Conservation (phyloP, 1,284 basidiomycete species). For the Sphagnurus paluster region DNA sequence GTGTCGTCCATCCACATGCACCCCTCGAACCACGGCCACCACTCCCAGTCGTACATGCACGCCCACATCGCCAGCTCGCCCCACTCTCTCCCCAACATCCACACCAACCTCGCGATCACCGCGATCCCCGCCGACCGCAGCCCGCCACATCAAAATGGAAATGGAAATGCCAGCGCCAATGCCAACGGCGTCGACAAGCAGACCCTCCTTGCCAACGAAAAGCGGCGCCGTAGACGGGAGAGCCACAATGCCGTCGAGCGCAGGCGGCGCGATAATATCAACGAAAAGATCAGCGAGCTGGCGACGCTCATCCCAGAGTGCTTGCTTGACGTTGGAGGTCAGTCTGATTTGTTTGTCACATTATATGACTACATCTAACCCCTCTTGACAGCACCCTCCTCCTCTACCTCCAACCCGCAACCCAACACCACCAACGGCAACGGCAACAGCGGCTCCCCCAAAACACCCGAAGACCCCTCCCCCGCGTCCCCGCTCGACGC, state of each 20-base stretch:
- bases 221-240: slow-evolving; percentile 75
- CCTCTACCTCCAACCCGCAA: not conserved
- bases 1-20: slow-evolving; percentile 17
- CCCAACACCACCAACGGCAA: not conserved
- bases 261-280: slow-evolving; percentile 86
- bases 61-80: slow-evolving; percentile 6
- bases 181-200: slow-evolving; percentile 37
- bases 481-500: slow-evolving; percentile 13
- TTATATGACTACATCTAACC: not conserved
- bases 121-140: slow-evolving; percentile 6
- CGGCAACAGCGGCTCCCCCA: not conserved
- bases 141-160: not conserved
- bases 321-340: slow-evolving; percentile 63
- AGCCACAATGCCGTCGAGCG: slow-evolving; percentile 92
- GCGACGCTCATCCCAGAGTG: slow-evolving; percentile 86
- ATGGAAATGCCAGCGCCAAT: not conserved
- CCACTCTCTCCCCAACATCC: slow-evolving; percentile 19
- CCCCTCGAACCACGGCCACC: slow-evolving; percentile 16
- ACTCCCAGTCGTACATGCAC: slow-evolving; percentile 13
- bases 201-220: slow-evolving; percentile 66
- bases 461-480: not conserved
- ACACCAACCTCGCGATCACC: slow-evolving; percentile 9
- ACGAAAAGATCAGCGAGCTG: slow-evolving; percentile 90
- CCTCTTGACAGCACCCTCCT: not conserved
- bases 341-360: slow-evolving; percentile 18